Evolutionary conservation across 1,284 basidiomycete species (phyloP), one percentile per base, ranked within the genome.

Genomic region (Ganoderma boninense): DNA sequence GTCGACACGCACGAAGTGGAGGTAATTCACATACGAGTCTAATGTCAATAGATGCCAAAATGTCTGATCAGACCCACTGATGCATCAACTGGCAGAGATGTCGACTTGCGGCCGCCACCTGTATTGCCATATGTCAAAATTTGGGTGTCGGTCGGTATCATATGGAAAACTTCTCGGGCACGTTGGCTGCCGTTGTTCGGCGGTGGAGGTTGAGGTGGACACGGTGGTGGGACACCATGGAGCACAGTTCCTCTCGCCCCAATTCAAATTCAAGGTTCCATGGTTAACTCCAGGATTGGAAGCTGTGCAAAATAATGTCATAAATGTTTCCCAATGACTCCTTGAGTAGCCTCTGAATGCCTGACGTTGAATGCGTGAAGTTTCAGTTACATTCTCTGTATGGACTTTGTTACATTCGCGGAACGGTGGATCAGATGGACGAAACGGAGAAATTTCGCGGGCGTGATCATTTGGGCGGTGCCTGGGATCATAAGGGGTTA

Each of bases 391-490:
- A 10, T 8, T 38, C 38, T 38, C 3, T 38, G 38, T 7, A 38
- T 10, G 10, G 7, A 38, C 38, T 38, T 38, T 6, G 10, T 38
- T 2, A 10, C 38, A 38, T 38, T 38, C 38, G 7, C 7, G 3
- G 38, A 49, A 49, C 20, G n/a, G 7, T 49, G 6, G n/a, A 49
- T 54, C 29, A 35, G 54, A 23, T 14, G 54, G 54, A 32, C 52
- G 63, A 38, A 64, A 64, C 63, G 32, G 35, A 35, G 14, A 26
- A 64, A 43, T 38, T 54, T 46, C 26, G 32, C 20, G 18, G 10
- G n/a, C 46, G 4, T 54, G 26, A 64, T 64, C 32, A 40, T 64
- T 52, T 52, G 49, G 35, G 49, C 63, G 43, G 63, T 64, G 46
- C 49, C 32, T 54, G 46, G 18, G 14, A 54, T 54, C 32, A 56